phyloP scores from a whole-genome alignment of 768 basidiomycete genomes.

The Leucogyrophana mollusca region DNA sequence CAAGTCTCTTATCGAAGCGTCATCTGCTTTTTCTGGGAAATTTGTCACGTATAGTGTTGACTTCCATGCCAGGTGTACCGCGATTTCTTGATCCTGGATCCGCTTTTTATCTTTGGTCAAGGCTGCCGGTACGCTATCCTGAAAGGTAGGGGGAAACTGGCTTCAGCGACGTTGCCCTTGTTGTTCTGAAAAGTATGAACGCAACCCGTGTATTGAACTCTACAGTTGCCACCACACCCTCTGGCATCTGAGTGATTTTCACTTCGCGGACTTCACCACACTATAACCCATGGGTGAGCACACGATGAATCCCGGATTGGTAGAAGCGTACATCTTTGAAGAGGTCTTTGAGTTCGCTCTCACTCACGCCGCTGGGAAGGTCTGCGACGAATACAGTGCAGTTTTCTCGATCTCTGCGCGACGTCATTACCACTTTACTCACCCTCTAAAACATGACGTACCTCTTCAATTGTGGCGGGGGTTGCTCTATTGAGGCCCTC shows the following conservation, averaged over 20 bases:
- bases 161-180: not conserved
- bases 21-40: conserved; percentile 85
- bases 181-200: not conserved
- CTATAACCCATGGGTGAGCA: conserved; percentile 39
- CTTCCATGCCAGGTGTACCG: conserved; percentile 89
- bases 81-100: conserved; percentile 69
- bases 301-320: not conserved
- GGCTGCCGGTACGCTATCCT: conserved; percentile 84
- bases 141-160: not conserved
- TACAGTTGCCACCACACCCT: conserved; percentile 74
- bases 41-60: conserved; percentile 96
- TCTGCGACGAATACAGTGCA: conserved; percentile 86
- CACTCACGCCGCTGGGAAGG: conserved; percentile 52
- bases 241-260: conserved; percentile 65
- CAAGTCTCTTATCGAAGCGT: conserved; percentile 67
- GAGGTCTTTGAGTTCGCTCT: conserved; percentile 65
- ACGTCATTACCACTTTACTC: not conserved
- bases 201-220: conserved; percentile 71
- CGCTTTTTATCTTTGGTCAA: conserved; percentile 95
- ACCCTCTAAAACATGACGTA: conserved; percentile 17
- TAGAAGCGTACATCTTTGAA: conserved; percentile 80
- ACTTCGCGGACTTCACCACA: conserved; percentile 87
- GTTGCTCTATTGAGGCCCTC: conserved; percentile 36
- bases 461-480: conserved; percentile 58
- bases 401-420: conserved; percentile 87